Evolutionary conservation across 176 grass and related monocot species (phyloP).

Genomic region (maize (Zea mays)): DNA sequence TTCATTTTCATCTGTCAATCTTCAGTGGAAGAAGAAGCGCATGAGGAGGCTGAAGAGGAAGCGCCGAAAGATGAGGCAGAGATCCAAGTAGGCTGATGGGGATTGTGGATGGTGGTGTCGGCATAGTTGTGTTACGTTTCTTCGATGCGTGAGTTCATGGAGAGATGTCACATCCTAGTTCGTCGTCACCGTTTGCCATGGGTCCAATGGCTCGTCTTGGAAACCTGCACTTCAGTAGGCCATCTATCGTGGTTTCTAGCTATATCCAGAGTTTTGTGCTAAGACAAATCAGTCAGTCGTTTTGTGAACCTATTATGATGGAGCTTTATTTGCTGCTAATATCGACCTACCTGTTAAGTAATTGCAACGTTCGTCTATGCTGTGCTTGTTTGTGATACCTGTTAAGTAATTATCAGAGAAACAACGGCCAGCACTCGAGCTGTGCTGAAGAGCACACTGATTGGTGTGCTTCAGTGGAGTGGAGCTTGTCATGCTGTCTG

Average conservation of each 20-base stretch:
- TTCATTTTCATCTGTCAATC: background rate
- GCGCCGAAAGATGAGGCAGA: constrained; percentile 98
- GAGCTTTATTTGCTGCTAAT: constrained; percentile 43
- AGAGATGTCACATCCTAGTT: background rate
- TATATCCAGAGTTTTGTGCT: constrained; percentile 34
- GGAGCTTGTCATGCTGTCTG: too few relatives aligned
- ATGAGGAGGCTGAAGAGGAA: constrained; percentile 99
- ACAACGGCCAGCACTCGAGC: background rate
- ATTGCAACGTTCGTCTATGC: background rate
- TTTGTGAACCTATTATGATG: constrained; percentile 31
- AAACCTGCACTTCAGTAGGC: too few relatives aligned
- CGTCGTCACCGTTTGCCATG: background rate
- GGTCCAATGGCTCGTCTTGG: constrained; percentile 32
- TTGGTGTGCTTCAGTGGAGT: background rate
- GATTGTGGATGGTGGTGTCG: constrained; percentile 7
- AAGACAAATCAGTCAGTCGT: constrained; percentile 14
- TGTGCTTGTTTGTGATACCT: background rate
- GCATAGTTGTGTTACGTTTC: background rate
- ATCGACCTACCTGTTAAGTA: constrained; percentile 7
- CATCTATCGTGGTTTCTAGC: constrained; percentile 20
- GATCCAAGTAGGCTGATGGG: constrained; percentile 71
- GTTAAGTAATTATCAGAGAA: background rate
- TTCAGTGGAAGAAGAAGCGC: constrained; percentile 99
- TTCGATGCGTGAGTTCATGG: background rate
- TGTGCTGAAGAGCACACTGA: background rate